These are phyloP conservation scores for Saccharomycopsis fibuligera DNA, from an alignment of 805 yeast species.

Conservation along the genomic window DNA sequence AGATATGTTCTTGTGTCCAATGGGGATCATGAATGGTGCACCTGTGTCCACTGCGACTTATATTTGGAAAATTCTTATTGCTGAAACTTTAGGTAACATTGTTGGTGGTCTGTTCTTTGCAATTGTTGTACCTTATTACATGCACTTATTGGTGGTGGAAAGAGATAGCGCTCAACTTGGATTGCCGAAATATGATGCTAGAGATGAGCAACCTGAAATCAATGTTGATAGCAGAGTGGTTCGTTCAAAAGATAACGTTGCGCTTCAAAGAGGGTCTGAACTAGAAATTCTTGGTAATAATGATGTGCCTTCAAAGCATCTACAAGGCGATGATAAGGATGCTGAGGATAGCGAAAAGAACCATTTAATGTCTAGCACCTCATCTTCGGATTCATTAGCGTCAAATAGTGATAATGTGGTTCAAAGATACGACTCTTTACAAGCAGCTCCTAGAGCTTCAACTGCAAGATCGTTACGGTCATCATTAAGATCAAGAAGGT, in stretches of 20 bases:
- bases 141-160: conserved; percentile 68
- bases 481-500: not conserved
- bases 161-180: conserved; percentile 55
- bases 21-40: conserved; percentile 59
- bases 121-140: conserved; percentile 59
- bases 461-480: conserved; percentile 2
- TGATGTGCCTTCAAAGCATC: too few relatives aligned
- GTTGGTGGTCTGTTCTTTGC: conserved; percentile 74
- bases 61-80: conserved; percentile 67
- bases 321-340: conserved; percentile 11
- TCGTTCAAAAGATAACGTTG: conserved; percentile 28
- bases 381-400: not conserved
- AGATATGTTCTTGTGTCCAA: conserved; percentile 65
- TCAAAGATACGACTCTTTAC: conserved; percentile 5
- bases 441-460: not conserved
- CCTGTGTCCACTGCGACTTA: conserved; percentile 54
- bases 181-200: conserved; percentile 61
- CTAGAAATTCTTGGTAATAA: too few relatives aligned
- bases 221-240: conserved; percentile 77
- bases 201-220: conserved; percentile 77
- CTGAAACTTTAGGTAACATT: conserved; percentile 69
- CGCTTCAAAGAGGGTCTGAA: conserved; percentile 13
- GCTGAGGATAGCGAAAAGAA: not conserved
- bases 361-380: not conserved
- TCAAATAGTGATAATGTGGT: conserved; percentile 1